Evolutionary conservation across 768 basidiomycete genomes (phyloP).

Genomic region (Aureoboletus auriporus): DNA sequence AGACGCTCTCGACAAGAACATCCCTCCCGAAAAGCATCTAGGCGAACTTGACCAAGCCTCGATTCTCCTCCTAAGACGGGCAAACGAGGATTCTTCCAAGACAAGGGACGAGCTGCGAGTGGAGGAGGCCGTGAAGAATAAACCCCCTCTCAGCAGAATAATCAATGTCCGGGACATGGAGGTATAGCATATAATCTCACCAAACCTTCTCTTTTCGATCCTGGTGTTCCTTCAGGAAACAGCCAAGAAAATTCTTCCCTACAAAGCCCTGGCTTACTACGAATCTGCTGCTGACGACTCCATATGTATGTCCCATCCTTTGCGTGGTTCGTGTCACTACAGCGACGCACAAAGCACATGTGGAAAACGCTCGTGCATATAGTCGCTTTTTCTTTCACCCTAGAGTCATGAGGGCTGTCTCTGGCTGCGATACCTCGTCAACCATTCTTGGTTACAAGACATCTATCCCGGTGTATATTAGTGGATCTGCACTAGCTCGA

Average conservation of each 20-base stretch:
- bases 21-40: conserved; percentile 67
- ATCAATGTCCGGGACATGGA: conserved; percentile 82
- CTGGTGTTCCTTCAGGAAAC: conserved; percentile 44
- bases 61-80: conserved; percentile 33
- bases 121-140: conserved; percentile 52
- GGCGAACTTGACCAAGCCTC: conserved; percentile 56
- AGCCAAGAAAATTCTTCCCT: conserved; percentile 66
- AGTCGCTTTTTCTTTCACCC: conserved; percentile 83
- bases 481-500: conserved; percentile 78
- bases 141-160: conserved; percentile 66
- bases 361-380: conserved; percentile 78
- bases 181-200: conserved; percentile 33
- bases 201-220: neutral
- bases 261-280: conserved; percentile 81
- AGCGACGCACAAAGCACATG: conserved; percentile 39
- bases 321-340: conserved; percentile 14
- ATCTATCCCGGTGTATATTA: conserved; percentile 78
- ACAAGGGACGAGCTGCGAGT: conserved; percentile 72
- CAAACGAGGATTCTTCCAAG: conserved; percentile 40
- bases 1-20: conserved; percentile 69
- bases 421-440: conserved; percentile 64
- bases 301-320: conserved; percentile 48
- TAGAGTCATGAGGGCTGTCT: conserved; percentile 69
- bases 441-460: conserved; percentile 68
- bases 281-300: conserved; percentile 85